A percentile compares a stretch with the other conserved stretches of the same genome.
These are phyloP conservation scores for Trichosanthes cucumerina DNA, from an alignment of 306 rosid genomes.

Conservation along the genomic window DNA sequence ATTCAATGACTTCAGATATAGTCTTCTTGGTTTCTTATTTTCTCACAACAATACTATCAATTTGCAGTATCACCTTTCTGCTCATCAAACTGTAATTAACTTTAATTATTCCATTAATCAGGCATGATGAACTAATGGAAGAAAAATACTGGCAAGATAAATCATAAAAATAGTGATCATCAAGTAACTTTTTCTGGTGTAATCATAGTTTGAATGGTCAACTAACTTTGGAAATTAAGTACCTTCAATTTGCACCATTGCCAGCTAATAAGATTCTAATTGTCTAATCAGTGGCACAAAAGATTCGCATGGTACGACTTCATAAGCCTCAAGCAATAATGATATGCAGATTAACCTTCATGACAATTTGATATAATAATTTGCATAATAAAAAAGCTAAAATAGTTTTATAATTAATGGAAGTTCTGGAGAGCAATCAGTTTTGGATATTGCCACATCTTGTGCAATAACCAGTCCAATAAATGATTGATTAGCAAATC, in stretches of 20 bases:
- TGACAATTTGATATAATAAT: background rate
- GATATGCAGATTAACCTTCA: background rate
- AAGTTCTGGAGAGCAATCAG: background rate
- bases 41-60: background rate
- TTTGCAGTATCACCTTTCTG: background rate
- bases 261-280: conserved; percentile 3
- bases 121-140: background rate
- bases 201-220: background rate
- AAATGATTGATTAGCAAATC: background rate
- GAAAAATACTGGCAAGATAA: background rate
- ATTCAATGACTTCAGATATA: background rate
- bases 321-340: background rate
- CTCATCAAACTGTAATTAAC: background rate
- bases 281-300: background rate
- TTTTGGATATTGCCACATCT: background rate
- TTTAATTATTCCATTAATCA: background rate
- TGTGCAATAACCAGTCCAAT: background rate
- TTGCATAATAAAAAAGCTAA: background rate
- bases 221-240: background rate
- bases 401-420: background rate
- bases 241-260: background rate
- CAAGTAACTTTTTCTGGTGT: background rate
- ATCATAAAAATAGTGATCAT: background rate
- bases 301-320: background rate
- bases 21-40: background rate